Evolutionary conservation across 208 protist species (phyloP), one percentile per base, ranked within the genome.

Genomic region (Acanthamoeba sp.): DNA sequence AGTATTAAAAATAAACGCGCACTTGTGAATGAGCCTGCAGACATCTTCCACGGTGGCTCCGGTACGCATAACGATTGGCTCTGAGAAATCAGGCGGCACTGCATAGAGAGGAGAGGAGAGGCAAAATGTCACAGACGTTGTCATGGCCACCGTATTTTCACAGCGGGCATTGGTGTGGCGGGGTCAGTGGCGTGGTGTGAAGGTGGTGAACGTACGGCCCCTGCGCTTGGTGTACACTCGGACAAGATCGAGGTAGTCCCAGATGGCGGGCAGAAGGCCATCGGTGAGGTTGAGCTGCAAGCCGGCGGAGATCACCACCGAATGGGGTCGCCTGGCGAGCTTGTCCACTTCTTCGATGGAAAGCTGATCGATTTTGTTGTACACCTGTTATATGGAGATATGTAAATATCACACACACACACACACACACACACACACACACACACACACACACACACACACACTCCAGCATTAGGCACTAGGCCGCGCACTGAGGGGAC

Each of bases 221-320:
- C 98, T 97, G 76, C 98, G 98, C 95, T 99, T 99, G 3, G 99
- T 99, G 96, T 99, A 99, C 55, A 99, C 98, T 59, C 99, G 98
- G 50, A 99, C 98, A 78, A 99, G 98, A 90, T 97, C 98, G 24
- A 99, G 97, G 95, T 99, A 98, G 69, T 98, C 97, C 99, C 99
- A 99, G 85, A 99, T 98, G 95, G 98, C 98, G 42, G 99, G 98
- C 94, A 99, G 98, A 3, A 99, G 97, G 87, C 97, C 96, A 62
- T 99, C 98, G 34, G 34, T 98, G 95, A 95, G 69, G 76, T 96
- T 96, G 94, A 96, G 94, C 84, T 95, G 78, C 22, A 42, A 7
- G 14, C 91, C 29, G 52, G 50, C 95, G 0, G 89, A 95, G 88
- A 97, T 94, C 27, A 97, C 95, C 45, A 97, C 95, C 22, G 87